Evolutionary conservation across 352 stramenopile genomes (phyloP).

Genomic region (Phytophthora pseudosyringae): DNA sequence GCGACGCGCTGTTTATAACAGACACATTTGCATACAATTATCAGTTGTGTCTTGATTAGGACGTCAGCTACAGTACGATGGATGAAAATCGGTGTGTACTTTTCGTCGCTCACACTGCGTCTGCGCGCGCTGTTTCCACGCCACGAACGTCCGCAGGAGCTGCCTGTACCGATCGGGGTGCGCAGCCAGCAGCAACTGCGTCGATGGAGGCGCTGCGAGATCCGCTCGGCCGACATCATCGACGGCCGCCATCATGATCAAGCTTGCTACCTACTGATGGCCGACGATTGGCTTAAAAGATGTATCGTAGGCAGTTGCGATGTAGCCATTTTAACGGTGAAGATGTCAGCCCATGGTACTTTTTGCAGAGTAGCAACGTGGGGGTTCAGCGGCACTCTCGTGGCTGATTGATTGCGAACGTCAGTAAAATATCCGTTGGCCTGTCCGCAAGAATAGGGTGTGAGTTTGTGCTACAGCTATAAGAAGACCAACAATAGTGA

Average conservation of each 20-base stretch:
- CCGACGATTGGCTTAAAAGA: slow-evolving; percentile 22
- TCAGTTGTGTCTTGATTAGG: not conserved
- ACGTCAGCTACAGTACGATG: not conserved
- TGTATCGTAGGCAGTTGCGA: too few relatives aligned
- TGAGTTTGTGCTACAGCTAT: not conserved
- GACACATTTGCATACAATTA: not conserved
- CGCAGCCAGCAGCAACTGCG: slow-evolving; percentile 17
- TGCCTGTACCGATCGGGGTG: slow-evolving; percentile 42
- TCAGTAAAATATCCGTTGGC: not conserved
- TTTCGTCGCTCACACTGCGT: slow-evolving; percentile 30
- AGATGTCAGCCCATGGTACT: too few relatives aligned
- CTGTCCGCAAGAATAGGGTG: not conserved
- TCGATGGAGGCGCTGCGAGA: not conserved
- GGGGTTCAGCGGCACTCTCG: too few relatives aligned
- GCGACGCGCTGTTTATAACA: slow-evolving; percentile 39
- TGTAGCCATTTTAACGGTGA: too few relatives aligned
- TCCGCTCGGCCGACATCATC: not conserved
- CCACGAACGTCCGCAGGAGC: slow-evolving; percentile 32
- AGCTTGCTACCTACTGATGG: not conserved
- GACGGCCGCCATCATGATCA: not conserved
- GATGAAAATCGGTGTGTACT: not conserved
- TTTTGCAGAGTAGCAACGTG: too few relatives aligned
- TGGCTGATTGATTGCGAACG: not conserved
- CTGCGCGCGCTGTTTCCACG: slow-evolving; percentile 36
- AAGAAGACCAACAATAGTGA: not conserved